Percentiles rank a stretch among this genome's conserved stretches.
These are phyloP conservation scores for Rhizophagus clarus DNA, from an alignment of 192 early-diverging fungal genomes.

Conservation along the genomic window DNA sequence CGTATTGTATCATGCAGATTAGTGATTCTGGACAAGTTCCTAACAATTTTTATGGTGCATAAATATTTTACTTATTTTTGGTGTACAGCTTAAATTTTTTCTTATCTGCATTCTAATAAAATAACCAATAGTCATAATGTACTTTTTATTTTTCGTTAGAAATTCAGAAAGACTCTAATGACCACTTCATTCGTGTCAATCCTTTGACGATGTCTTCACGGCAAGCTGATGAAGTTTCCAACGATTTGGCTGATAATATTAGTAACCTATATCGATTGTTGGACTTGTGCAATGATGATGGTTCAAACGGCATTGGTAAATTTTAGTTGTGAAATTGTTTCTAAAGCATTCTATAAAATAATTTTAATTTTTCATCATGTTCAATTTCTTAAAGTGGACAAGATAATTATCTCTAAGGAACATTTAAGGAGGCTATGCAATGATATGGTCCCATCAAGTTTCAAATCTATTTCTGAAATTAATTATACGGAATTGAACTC, in stretches of 20 bases:
- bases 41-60: no score
- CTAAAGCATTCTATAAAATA: no score
- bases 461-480: conserved; percentile 17
- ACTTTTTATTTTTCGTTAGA: background rate
- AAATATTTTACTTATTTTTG: no score
- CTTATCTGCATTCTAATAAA: no score
- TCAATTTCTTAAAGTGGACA: background rate
- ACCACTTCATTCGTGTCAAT: background rate
- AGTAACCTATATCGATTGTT: conserved; percentile 19
- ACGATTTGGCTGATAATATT: background rate
- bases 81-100: no score
- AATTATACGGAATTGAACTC: background rate
- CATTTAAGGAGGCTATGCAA: no score
- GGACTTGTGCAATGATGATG: conserved; percentile 24
- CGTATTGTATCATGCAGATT: no score
- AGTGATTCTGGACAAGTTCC: no score
- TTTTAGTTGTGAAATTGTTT: no score
- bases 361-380: no score
- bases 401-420: conserved; percentile 1
- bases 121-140: no score
- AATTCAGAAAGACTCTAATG: background rate
- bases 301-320: conserved; percentile 20
- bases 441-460: conserved; percentile 1
- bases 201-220: no score
- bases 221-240: background rate